These are phyloP conservation scores for Vitis riparia DNA, from an alignment of 164 flowering plant species.

Conservation along the genomic window DNA sequence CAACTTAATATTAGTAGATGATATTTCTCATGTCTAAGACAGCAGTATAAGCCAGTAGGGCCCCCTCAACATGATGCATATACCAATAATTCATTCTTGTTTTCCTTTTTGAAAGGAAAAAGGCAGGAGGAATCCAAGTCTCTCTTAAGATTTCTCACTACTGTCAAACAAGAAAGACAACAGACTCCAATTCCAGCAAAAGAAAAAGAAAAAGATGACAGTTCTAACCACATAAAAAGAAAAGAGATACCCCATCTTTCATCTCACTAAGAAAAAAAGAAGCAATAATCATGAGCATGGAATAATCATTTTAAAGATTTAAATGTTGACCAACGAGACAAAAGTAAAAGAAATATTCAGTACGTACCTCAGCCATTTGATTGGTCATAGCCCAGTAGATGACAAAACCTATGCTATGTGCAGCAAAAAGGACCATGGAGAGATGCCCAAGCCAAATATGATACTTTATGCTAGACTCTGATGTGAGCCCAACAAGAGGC, in stretches of 20 bases:
- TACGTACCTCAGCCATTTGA: constrained; percentile 34
- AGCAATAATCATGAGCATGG: not conserved
- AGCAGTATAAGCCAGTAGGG: too few species aligned
- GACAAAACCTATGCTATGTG: constrained; percentile 38
- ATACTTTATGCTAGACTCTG: constrained; percentile 55
- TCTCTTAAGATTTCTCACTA: not conserved
- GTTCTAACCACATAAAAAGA: not conserved
- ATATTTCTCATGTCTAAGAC: too few species aligned
- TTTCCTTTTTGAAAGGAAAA: not conserved
- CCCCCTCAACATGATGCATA: not conserved
- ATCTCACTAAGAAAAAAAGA: not conserved
- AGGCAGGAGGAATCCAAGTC: not conserved
- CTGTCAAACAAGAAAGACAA: constrained; percentile 1
- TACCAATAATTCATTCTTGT: not conserved
- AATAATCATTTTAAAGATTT: not conserved
- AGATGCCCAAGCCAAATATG: constrained; percentile 62
- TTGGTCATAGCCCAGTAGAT: constrained; percentile 42
- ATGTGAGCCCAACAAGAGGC: constrained; percentile 49
- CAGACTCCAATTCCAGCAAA: not conserved
- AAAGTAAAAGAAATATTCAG: not conserved
- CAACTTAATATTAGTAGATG: too few species aligned
- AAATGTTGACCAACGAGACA: not conserved
- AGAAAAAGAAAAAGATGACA: not conserved
- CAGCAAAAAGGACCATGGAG: constrained; percentile 27
- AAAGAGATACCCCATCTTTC: not conserved